Percentiles rank a stretch among this genome's conserved stretches.
phyloP scores from a whole-genome alignment of 1,139 yeast genomes.

The Debaryomyces subglobosus region DNA sequence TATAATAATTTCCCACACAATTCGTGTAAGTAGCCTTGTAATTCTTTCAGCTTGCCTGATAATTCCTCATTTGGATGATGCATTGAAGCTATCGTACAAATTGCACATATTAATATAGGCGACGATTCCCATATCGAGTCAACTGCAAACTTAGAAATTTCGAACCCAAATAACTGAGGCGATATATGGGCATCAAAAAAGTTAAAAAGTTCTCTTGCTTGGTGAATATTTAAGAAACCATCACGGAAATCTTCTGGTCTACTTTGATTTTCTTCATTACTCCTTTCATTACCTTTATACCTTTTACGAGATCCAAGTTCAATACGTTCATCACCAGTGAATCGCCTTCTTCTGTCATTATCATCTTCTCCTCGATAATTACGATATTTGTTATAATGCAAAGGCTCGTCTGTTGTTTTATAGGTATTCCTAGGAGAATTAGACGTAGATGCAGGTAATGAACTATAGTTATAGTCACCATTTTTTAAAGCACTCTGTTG shows the following conservation, averaged over 20 bases:
- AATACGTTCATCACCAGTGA: constrained; percentile 5
- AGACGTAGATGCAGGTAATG: neutral
- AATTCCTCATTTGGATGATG: constrained; percentile 52
- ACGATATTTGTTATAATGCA: neutral
- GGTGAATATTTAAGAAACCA: constrained; percentile 36
- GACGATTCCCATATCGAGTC: constrained; percentile 57
- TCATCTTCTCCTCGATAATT: neutral
- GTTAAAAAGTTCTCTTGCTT: constrained; percentile 54
- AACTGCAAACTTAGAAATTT: constrained; percentile 53
- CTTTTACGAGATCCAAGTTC: constrained; percentile 4
- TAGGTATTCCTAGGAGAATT: neutral
- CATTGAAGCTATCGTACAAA: constrained; percentile 64
- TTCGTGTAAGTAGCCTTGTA: constrained; percentile 48
- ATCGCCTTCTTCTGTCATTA: neutral
- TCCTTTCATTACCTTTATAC: neutral
- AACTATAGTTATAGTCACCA: neutral
- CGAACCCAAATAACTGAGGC: constrained; percentile 70
- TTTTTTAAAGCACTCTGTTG: neutral
- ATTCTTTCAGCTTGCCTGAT: constrained; percentile 35
- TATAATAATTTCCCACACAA: constrained; percentile 52
- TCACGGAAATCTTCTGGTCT: constrained; percentile 40
- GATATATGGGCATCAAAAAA: constrained; percentile 60
- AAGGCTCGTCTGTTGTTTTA: neutral
- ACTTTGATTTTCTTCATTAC: neutral
- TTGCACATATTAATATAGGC: constrained; percentile 63